These are phyloP conservation scores for Rhynchosporium agropyri DNA, from an alignment of 2,329 filamentous ascomycete genomes.

Conservation along the genomic window DNA sequence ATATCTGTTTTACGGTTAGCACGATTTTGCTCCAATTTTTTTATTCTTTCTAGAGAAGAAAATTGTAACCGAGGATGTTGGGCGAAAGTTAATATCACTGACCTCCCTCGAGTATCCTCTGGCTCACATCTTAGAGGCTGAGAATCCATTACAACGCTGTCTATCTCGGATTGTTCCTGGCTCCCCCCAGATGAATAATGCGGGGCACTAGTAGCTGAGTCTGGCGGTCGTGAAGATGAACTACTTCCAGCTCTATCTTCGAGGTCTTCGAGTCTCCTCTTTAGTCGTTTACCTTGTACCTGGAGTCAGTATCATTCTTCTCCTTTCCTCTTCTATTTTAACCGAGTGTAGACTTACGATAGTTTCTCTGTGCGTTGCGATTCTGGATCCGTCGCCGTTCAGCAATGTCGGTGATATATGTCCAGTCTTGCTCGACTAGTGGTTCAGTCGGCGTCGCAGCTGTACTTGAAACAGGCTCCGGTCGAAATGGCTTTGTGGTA, in stretches of 20 bases:
- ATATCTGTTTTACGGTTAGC: not conserved
- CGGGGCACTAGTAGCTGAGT: not conserved
- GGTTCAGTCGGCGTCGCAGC: not conserved
- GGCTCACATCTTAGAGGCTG: not conserved
- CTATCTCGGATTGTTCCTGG: not conserved
- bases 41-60: too few relatives aligned
- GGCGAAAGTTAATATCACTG: too few relatives aligned
- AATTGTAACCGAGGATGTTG: too few relatives aligned
- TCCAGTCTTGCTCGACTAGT: constrained; percentile 12
- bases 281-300: constrained; percentile 7
- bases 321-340: not conserved
- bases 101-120: not conserved
- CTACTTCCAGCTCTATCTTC: constrained; percentile 8
- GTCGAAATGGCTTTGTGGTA: not conserved
- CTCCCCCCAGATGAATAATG: not conserved
- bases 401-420: constrained; percentile 12
- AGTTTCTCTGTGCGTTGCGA: constrained; percentile 39
- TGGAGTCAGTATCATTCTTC: not conserved
- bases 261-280: constrained; percentile 15
- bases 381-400: constrained; percentile 41
- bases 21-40: too few relatives aligned
- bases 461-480: not conserved
- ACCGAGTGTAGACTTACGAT: not conserved
- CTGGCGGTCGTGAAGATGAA: not conserved
- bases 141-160: not conserved